Evolutionary conservation across 2,329 filamentous ascomycete species (phyloP).

Genomic region (Trichoderma brevicompactum): DNA sequence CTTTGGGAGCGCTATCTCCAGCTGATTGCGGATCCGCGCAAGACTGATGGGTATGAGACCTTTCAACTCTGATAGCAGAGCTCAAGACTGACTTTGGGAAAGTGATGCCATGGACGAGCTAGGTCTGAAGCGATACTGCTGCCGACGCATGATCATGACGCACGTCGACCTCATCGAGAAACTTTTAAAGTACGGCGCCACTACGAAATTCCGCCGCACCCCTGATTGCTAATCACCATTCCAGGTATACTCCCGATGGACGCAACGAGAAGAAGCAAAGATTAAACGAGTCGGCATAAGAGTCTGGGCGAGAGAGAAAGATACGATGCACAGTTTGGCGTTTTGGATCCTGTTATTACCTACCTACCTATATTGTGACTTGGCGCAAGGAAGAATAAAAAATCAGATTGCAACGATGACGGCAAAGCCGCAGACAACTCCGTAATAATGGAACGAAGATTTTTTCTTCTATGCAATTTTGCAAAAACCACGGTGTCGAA

Average conservation of each 20-base stretch:
- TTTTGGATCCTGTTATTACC: constrained; percentile 37
- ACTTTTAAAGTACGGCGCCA: constrained; percentile 75
- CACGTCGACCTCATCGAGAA: constrained; percentile 99
- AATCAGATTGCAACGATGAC: constrained; percentile 25
- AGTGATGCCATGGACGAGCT: constrained; percentile 97
- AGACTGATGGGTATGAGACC: constrained; percentile 68
- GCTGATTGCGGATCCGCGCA: constrained; percentile 74
- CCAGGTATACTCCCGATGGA: constrained; percentile 65
- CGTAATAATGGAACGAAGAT: constrained; percentile 22
- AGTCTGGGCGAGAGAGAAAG: constrained; percentile 25
- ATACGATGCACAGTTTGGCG: constrained; percentile 41
- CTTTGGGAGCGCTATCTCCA: constrained; percentile 96
- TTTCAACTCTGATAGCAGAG: not conserved
- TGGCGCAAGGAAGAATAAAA: constrained; percentile 38
- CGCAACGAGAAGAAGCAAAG: constrained; percentile 64
- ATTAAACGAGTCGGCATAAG: constrained; percentile 44
- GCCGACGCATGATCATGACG: constrained; percentile 98
- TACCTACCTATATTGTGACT: constrained; percentile 29
- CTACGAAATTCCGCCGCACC: not conserved
- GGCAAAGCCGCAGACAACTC: constrained; percentile 2
- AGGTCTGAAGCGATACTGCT: constrained; percentile 94
- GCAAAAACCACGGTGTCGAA: not conserved
- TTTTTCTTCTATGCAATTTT: not conserved
- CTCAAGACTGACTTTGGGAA: constrained; percentile 1
- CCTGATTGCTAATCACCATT: constrained; percentile 22